These are phyloP conservation scores for Suillus discolor DNA, from an alignment of 768 basidiomycete genomes.

Conservation along the genomic window DNA sequence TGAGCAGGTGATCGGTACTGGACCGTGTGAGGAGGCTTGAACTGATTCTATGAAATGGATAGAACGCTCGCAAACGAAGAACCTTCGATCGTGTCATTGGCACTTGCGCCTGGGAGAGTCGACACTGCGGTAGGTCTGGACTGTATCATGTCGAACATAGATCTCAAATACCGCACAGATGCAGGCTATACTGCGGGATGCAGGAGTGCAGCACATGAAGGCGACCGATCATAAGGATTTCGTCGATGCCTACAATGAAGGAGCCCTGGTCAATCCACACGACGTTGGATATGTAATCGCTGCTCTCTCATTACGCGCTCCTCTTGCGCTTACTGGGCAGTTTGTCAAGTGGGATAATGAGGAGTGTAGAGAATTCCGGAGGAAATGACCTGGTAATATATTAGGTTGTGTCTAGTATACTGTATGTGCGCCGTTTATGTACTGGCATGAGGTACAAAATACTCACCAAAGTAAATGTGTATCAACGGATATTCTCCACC, in stretches of 20 bases:
- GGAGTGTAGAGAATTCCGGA: conserved; percentile 60
- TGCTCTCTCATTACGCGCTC: conserved; percentile 65
- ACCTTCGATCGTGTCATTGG: conserved; percentile 68
- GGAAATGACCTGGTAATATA: conserved; percentile 20
- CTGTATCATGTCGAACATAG: conserved; percentile 1
- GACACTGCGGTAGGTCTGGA: conserved; percentile 64
- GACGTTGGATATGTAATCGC: conserved; percentile 82
- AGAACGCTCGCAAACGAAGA: conserved; percentile 90
- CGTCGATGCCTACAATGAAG: conserved; percentile 55
- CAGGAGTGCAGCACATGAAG: conserved; percentile 56
- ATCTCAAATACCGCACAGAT: conserved; percentile 49
- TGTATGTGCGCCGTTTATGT: not conserved
- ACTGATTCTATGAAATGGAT: conserved; percentile 13
- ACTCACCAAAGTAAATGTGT: not conserved
- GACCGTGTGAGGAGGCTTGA: not conserved
- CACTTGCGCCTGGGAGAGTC: conserved; percentile 87
- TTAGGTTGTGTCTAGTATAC: not conserved
- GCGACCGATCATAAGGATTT: conserved; percentile 59
- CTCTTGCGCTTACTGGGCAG: conserved; percentile 64
- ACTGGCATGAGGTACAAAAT: not conserved
- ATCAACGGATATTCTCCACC: not conserved
- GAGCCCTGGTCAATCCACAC: conserved; percentile 75
- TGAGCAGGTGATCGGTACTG: conserved; percentile 59
- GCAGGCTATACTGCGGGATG: conserved; percentile 59
- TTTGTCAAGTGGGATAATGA: conserved; percentile 84